Base-by-base conservation (phyloP, 306 rosid species). In the Cucumis hystrix region DNA sequence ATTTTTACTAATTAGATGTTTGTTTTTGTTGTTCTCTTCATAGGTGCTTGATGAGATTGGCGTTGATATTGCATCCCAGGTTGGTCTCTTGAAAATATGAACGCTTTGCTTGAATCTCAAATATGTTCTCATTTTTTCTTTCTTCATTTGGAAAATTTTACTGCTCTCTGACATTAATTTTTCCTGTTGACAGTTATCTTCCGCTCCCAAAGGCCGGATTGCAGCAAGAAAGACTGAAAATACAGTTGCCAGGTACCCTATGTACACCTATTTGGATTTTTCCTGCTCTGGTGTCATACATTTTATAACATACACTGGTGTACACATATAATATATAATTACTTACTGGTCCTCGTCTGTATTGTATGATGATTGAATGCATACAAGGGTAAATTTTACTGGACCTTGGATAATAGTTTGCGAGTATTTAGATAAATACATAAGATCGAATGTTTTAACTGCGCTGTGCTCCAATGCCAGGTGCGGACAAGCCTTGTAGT, bases 41-140 rank as follows among this genome's bases (percentile, higher is more conserved):
- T 83, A 93, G 98, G 98, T 94, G 84, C 97, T 94, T 18, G 98
- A 94, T 85, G 98, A 94, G 90, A 94, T 94, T 83, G 98, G 98
- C 79, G 98, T 94, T 79, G 98, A 91, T 83, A 88, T 94, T 75
- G 98, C 97, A 85, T 90, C 98, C 65, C 98, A 94, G 97, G 98
- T 91, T 81, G 51, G 88, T 84, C 76, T 65, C 55, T 84, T 63
- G 54, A 68, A 55, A 71, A 39, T 33, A 33, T 69, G 55, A 13
- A 54, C 47, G 10, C 18, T 25, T 76, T 62, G 60, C 79, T 28
- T 56, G n/a, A 37, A 55, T 74, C 39, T 83, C 8, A 69, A 69
- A 69, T 23, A 45, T 23, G 20, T 45, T 65, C 5, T 7, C 21
- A 0, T 52, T 7, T 37, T 40, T 18, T 9, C 15, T 35, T 40